Percentiles rank a stretch among this genome's conserved stretches.
These are phyloP conservation scores for Cytospora piceicola DNA, from an alignment of 2,329 filamentous ascomycete genomes.

Conservation along the genomic window DNA sequence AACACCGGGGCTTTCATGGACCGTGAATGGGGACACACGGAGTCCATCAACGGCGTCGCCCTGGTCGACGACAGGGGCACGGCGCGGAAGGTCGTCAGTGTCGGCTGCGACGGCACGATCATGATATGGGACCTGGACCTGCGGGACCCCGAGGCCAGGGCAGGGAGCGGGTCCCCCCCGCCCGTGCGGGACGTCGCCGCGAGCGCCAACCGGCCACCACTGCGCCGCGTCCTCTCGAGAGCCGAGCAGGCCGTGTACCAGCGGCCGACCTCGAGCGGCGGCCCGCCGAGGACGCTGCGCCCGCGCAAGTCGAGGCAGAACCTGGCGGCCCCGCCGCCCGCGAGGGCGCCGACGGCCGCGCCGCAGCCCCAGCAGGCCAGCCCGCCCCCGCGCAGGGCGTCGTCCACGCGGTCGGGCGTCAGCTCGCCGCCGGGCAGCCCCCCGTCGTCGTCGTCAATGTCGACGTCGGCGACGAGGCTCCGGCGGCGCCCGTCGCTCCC, in stretches of 20 bases:
- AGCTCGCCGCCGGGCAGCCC: constrained; percentile 51
- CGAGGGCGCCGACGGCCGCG: constrained; percentile 45
- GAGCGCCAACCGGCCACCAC: constrained; percentile 67
- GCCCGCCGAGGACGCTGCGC: constrained; percentile 58
- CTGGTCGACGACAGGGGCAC: constrained; percentile 65
- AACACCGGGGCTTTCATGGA: constrained; percentile 78
- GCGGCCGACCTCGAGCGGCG: constrained; percentile 50
- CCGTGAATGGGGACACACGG: constrained; percentile 93
- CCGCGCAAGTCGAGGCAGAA: constrained; percentile 60
- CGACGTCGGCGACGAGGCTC: constrained; percentile 45
- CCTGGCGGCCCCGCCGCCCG: constrained; percentile 41
- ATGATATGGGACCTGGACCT: constrained; percentile 74
- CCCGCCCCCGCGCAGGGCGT: constrained; percentile 53
- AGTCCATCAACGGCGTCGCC: constrained; percentile 85
- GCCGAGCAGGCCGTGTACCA: constrained; percentile 84
- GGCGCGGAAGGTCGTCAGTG: constrained; percentile 67
- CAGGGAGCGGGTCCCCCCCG: constrained; percentile 56
- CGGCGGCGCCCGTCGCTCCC: constrained; percentile 59
- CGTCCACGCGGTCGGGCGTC: constrained; percentile 50
- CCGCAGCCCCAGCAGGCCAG: constrained; percentile 40
- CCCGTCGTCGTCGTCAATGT: no score
- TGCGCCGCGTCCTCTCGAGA: constrained; percentile 84
- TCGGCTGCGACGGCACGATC: constrained; percentile 78
- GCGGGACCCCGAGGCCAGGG: constrained; percentile 47
- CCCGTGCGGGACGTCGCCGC: constrained; percentile 52